These are phyloP conservation scores for Eutrema yunnanense DNA, from an alignment of 345 rosid species.

Conservation along the genomic window DNA sequence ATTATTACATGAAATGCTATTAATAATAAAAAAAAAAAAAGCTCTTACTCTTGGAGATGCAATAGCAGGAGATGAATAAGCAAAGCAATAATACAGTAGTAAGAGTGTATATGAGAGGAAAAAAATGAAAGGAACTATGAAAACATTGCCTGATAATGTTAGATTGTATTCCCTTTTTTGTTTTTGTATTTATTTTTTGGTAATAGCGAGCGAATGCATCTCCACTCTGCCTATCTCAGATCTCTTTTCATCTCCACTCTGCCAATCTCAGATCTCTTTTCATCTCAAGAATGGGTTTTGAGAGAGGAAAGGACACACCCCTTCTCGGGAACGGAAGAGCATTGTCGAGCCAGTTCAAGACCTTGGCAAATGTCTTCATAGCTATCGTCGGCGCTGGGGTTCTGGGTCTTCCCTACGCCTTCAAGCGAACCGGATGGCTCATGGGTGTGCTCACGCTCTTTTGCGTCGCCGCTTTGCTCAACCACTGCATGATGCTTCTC, in stretches of 20 bases:
- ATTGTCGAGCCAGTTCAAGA: conserved; percentile 61
- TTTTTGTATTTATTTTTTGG: no score
- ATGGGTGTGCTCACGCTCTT: conserved; percentile 57
- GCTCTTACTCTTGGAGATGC: no score
- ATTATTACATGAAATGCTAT: no score
- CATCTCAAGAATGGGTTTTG: conserved; percentile 38
- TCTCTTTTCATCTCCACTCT: not conserved
- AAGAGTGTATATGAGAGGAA: no score
- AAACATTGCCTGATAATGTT: no score
- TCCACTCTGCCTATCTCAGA: not conserved
- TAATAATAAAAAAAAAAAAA: no score
- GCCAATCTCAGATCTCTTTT: not conserved
- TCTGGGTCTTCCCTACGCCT: conserved; percentile 80
- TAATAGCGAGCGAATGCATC: no score
- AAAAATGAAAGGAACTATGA: no score
- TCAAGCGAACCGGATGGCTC: conserved; percentile 89
- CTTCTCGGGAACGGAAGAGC: conserved; percentile 40
- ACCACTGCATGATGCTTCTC: conserved; percentile 78
- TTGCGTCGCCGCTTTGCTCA: conserved; percentile 51
- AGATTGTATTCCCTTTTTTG: no score
- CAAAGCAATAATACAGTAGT: no score
- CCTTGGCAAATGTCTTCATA: conserved; percentile 87
- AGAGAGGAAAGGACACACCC: conserved; percentile 55
- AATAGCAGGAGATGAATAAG: no score
- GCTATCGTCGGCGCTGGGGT: conserved; percentile 88